Evolutionary conservation across 1,139 yeast species (phyloP).

Genomic region (Candida pseudoviswanathii): DNA sequence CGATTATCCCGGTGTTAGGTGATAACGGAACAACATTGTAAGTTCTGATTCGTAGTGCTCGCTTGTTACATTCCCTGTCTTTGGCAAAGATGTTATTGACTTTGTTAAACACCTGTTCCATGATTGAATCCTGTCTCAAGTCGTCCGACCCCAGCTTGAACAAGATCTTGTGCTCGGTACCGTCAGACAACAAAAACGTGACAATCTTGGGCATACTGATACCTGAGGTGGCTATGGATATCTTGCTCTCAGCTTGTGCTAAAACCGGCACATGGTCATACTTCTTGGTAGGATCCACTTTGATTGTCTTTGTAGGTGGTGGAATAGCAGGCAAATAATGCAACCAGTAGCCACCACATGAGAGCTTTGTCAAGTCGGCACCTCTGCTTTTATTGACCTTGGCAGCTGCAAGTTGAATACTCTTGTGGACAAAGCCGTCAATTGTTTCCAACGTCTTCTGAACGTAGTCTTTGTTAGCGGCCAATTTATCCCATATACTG

Average conservation of each 20-base stretch:
- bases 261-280: constrained; percentile 57
- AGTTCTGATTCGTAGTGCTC: constrained; percentile 69
- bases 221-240: constrained; percentile 75
- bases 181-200: constrained; percentile 56
- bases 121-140: constrained; percentile 90
- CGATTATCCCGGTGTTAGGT: constrained; percentile 84
- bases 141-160: constrained; percentile 91
- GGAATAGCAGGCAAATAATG: constrained; percentile 56
- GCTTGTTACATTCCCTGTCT: constrained; percentile 57
- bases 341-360: constrained; percentile 59
- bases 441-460: constrained; percentile 35
- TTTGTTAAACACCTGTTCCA: constrained; percentile 94
- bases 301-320: constrained; percentile 62
- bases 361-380: constrained; percentile 37
- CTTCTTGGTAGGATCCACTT: constrained; percentile 43
- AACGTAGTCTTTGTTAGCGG: constrained; percentile 7
- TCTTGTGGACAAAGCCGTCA: constrained; percentile 50
- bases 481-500: constrained; percentile 38
- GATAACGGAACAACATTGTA: constrained; percentile 92
- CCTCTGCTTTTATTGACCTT: constrained; percentile 39
- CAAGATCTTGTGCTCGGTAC: constrained; percentile 56
- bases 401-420: constrained; percentile 53
- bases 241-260: constrained; percentile 39
- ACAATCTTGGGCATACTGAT: constrained; percentile 84
- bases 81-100: constrained; percentile 69